These are phyloP conservation scores for Termitomyces sp. DNA, from an alignment of 768 basidiomycete genomes.

Conservation along the genomic window DNA sequence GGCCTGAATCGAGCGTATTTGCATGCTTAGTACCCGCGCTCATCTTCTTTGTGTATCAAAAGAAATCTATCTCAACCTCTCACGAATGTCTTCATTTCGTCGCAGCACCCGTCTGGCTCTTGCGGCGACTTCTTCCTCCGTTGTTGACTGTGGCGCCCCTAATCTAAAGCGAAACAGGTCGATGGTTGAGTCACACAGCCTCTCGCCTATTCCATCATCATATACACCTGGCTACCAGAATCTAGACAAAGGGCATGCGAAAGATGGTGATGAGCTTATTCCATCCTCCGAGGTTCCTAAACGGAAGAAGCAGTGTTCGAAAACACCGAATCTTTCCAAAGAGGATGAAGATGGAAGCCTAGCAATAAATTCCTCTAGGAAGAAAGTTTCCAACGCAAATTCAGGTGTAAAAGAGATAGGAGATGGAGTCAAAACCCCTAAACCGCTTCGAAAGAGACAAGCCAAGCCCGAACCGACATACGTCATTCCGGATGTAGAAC, in stretches of 20 bases:
- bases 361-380: background rate
- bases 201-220: background rate
- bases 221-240: background rate
- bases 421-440: background rate
- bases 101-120: constrained; percentile 11
- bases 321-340: background rate
- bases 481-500: constrained; percentile 68
- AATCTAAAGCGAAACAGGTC: background rate
- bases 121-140: background rate
- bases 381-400: background rate
- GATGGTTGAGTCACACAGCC: background rate
- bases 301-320: background rate
- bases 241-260: background rate
- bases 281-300: background rate
- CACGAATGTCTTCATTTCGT: background rate
- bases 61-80: background rate
- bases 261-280: background rate
- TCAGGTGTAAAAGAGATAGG: background rate
- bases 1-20: background rate
- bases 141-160: constrained; percentile 2
- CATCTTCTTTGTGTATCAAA: background rate
- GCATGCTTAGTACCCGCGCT: background rate
- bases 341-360: constrained; percentile 9
- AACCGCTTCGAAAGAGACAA: constrained; percentile 18
- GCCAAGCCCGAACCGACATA: constrained; percentile 51